phyloP scores from a whole-genome alignment of 495 filamentous ascomycete genomes.

The Bacidia rubella region DNA sequence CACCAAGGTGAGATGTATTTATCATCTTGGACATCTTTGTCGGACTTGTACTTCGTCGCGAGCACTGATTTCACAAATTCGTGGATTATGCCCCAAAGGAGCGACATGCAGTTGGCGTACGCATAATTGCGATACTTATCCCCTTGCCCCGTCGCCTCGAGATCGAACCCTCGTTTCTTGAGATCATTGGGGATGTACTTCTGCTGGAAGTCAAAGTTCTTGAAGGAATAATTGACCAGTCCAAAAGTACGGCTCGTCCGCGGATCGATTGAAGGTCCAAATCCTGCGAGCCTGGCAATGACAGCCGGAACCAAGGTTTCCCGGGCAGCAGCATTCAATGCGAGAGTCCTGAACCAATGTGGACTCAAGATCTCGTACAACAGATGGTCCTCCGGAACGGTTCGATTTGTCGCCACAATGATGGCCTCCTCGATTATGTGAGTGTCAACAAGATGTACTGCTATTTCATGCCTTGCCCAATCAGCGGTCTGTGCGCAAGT shows the following conservation, averaged over 20 bases:
- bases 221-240: constrained; percentile 8
- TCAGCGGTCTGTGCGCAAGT: constrained; percentile 34
- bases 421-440: constrained; percentile 35
- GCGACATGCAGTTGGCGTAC: constrained; percentile 30
- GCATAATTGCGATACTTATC: constrained; percentile 32
- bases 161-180: constrained; percentile 27
- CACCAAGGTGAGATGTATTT: constrained; percentile 25
- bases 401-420: constrained; percentile 32
- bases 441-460: constrained; percentile 31
- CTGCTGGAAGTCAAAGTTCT: background rate
- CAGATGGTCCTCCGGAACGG: constrained; percentile 26
- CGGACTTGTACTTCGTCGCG: constrained; percentile 10
- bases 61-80: constrained; percentile 22
- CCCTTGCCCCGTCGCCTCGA: constrained; percentile 8
- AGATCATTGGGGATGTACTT: constrained; percentile 36
- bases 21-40: constrained; percentile 19
- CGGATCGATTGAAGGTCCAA: no score
- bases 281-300: constrained; percentile 26
- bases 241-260: background rate
- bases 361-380: constrained; percentile 29
- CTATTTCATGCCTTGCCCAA: constrained; percentile 35
- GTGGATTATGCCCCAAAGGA: constrained; percentile 27
- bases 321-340: constrained; percentile 35
- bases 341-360: constrained; percentile 37
- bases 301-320: constrained; percentile 30